Conservation (phyloP, 345 rosid species). For the Gossypium mustelinum region DNA sequence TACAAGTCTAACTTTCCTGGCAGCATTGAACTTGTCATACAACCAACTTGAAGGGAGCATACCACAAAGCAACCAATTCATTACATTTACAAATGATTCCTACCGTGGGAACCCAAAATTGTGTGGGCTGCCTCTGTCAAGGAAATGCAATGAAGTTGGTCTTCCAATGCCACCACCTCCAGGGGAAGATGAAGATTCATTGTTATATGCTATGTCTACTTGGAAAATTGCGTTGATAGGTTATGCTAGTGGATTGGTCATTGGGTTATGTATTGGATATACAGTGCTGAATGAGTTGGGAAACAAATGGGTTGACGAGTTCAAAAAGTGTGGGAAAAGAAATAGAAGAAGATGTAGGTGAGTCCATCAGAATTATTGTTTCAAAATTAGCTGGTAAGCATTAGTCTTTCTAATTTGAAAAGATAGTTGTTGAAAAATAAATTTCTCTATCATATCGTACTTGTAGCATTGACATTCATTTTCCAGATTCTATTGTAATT, state of each 20-base stretch:
- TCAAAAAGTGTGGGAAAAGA: neutral
- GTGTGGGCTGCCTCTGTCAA: neutral
- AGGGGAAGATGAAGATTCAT: neutral
- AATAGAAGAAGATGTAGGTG: neutral
- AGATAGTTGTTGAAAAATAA: neutral
- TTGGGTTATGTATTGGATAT: neutral
- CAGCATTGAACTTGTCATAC: neutral
- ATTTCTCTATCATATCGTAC: too few relatives aligned
- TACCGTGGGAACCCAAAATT: neutral
- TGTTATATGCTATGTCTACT: neutral
- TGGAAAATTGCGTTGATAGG: neutral
- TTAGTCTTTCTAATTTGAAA: neutral
- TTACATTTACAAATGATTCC: neutral
- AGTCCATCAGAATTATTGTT: neutral
- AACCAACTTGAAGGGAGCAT: slow-evolving; percentile 9
- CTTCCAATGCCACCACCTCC: neutral
- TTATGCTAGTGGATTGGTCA: neutral
- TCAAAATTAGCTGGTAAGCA: neutral
- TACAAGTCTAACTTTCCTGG: neutral
- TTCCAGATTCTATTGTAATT: too few relatives aligned
- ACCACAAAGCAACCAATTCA: neutral
- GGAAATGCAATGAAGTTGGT: neutral
- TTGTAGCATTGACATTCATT: too few relatives aligned
- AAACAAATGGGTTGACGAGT: neutral
- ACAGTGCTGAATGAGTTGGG: neutral